A percentile compares a stretch with the other conserved stretches of the same genome.
These are phyloP conservation scores for Diplogelasinospora grovesii DNA, from an alignment of 495 filamentous ascomycete genomes.

Conservation along the genomic window DNA sequence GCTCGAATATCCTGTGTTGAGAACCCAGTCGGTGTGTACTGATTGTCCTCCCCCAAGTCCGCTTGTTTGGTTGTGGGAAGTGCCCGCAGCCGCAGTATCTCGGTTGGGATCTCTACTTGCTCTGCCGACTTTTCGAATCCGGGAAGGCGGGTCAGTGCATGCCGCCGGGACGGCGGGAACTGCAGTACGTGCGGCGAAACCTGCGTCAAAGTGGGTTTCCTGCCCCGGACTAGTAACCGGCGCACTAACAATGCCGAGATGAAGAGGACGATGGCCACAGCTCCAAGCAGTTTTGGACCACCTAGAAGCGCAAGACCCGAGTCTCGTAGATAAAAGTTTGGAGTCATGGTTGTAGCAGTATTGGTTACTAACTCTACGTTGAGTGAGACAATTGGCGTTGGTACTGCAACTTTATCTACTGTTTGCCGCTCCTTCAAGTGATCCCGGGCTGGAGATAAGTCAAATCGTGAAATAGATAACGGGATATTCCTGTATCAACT, in stretches of 20 bases:
- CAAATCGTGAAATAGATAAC: too few relatives aligned
- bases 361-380: too few relatives aligned
- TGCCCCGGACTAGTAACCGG: not conserved
- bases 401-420: too few relatives aligned
- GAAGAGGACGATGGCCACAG: not conserved
- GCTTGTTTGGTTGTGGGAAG: slow-evolving; percentile 11
- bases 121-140: slow-evolving; percentile 9
- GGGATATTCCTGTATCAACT: too few relatives aligned
- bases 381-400: too few relatives aligned
- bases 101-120: slow-evolving; percentile 2
- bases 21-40: slow-evolving; percentile 34
- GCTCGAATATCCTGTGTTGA: slow-evolving; percentile 64
- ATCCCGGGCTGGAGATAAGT: too few relatives aligned
- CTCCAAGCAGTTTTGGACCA: not conserved
- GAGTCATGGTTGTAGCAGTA: too few relatives aligned
- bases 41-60: slow-evolving; percentile 7
- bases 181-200: slow-evolving; percentile 9
- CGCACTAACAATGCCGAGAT: not conserved
- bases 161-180: slow-evolving; percentile 27
- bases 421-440: too few relatives aligned
- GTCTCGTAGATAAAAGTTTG: too few relatives aligned
- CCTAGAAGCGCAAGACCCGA: too few relatives aligned
- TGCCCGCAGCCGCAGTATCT: slow-evolving; percentile 8
- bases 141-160: slow-evolving; percentile 30
- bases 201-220: not conserved